phyloP scores from a whole-genome alignment of 192 early-diverging fungal species.

The Entophlyctis helioformis region DNA sequence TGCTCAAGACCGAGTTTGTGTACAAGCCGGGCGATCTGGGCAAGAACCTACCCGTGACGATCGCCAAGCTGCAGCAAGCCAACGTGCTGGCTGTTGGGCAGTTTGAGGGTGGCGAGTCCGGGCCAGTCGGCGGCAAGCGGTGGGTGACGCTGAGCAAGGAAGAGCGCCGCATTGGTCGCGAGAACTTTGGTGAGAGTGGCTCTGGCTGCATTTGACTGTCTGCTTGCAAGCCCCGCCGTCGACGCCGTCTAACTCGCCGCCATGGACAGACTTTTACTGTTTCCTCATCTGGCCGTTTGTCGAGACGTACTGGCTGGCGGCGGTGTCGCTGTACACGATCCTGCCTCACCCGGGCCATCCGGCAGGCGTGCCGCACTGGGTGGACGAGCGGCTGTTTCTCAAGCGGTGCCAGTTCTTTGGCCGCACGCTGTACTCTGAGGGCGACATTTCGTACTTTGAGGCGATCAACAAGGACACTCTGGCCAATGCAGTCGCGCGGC shows the following conservation, averaged over 20 bases:
- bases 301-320: slow-evolving; percentile 77
- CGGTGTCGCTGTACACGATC: slow-evolving; percentile 37
- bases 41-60: slow-evolving; percentile 46
- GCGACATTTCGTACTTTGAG: slow-evolving; percentile 61
- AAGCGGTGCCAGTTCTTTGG: slow-evolving; percentile 62
- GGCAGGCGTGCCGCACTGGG: slow-evolving; percentile 32
- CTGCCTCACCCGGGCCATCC: slow-evolving; percentile 6
- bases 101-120: slow-evolving; percentile 17
- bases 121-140: slow-evolving; percentile 3
- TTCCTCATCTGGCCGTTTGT: slow-evolving; percentile 83
- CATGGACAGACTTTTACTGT: slow-evolving; percentile 58
- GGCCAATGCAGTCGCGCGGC: slow-evolving; percentile 60
- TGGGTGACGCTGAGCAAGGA: slow-evolving; percentile 28
- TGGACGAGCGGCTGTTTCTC: slow-evolving; percentile 59
- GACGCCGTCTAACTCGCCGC: too few species aligned
- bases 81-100: slow-evolving; percentile 28
- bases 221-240: slow-evolving; percentile 7
- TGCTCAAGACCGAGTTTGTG: slow-evolving; percentile 72
- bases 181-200: slow-evolving; percentile 30
- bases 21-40: slow-evolving; percentile 62
- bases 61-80: slow-evolving; percentile 37
- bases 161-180: slow-evolving; percentile 31
- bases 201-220: slow-evolving; percentile 31
- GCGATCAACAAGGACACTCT: slow-evolving; percentile 76
- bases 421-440: slow-evolving; percentile 77